Conservation (phyloP, 208 protist genomes). For the Leishmania aethiopica region DNA sequence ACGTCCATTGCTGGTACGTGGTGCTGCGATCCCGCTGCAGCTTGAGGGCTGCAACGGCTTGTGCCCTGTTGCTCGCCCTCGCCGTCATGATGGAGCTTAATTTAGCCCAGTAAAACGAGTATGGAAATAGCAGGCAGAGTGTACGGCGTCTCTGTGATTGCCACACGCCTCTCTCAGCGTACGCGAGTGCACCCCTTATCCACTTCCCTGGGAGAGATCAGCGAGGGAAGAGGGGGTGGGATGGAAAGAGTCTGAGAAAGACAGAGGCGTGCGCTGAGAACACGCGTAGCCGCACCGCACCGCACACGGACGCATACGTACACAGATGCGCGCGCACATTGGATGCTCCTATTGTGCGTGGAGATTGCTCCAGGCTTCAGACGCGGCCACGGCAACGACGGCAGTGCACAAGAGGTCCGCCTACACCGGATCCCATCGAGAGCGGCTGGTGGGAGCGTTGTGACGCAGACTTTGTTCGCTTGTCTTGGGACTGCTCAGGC, state of each 20-base stretch:
- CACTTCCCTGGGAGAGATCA: not conserved
- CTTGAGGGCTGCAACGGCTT: constrained; percentile 27
- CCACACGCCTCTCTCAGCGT: not conserved
- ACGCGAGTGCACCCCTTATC: not conserved
- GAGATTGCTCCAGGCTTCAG: not conserved
- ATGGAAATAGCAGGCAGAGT: not conserved
- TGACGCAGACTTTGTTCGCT: not conserved
- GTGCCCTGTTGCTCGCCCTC: not conserved
- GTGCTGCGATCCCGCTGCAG: constrained; percentile 69
- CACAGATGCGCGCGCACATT: not conserved
- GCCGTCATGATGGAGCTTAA: not conserved
- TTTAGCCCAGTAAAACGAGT: not conserved
- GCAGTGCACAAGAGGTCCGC: not conserved
- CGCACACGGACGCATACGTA: not conserved
- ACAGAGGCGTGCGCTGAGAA: not conserved
- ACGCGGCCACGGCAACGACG: not conserved
- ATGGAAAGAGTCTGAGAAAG: not conserved
- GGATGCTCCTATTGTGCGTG: not conserved
- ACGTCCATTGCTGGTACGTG: constrained; percentile 63
- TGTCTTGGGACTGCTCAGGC: too few species aligned
- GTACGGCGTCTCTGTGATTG: not conserved
- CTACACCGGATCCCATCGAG: not conserved
- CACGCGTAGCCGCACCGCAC: not conserved
- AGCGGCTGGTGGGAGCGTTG: not conserved
- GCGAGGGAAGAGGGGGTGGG: not conserved